Evolutionary conservation across 192 early-diverging fungal species (phyloP), one percentile per base, ranked within the genome.

Genomic region (Podochytrium sp.): DNA sequence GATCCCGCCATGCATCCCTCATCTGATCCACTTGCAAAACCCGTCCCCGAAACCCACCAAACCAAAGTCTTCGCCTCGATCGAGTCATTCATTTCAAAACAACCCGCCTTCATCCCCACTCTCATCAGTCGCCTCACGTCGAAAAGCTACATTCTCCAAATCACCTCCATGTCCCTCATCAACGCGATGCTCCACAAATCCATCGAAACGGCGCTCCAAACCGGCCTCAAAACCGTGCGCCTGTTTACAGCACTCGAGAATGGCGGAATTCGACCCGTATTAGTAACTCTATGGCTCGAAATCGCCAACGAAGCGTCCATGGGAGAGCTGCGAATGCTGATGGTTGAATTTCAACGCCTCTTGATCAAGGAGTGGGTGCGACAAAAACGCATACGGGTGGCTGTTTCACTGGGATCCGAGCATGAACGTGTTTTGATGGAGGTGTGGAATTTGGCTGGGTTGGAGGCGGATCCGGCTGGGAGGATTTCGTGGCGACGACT

Each of bases 291-390:
- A 7, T 16, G 25, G 32, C 5, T 6, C 6, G n/a, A 55, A 23
- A 4, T 18, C 14, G 32, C 16, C 32, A 34, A 33, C 35, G 33
- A 3, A 33, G 16, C 59, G 12, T 10, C 6, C 23, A 74, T 83
- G n/a, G 91, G 90, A 25, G 91, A 92, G 78, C 66, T 91, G 29
- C 76, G 76, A 52, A 77, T 78, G 65, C 77, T 88, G 41, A 53
- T 92, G 52, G 73, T 90, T 10, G 90, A 91, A 30, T 91, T 87
- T 76, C 91, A 92, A 79, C 64, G 87, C n/a, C 75, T 86, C 2
- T 69, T 84, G 30, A 82, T 90, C 34, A 65, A 77, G 58, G 89
- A 92, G 41, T 84, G 82, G 38, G 78, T 86, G 69, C 51, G 79
- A 35, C 71, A 85, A 23, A 83, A 84, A 32, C 85, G 79, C 34